A percentile compares a stretch with the other conserved stretches of the same genome.
Conservation (phyloP, 768 basidiomycete genomes). For the Lactarius tabidus region DNA sequence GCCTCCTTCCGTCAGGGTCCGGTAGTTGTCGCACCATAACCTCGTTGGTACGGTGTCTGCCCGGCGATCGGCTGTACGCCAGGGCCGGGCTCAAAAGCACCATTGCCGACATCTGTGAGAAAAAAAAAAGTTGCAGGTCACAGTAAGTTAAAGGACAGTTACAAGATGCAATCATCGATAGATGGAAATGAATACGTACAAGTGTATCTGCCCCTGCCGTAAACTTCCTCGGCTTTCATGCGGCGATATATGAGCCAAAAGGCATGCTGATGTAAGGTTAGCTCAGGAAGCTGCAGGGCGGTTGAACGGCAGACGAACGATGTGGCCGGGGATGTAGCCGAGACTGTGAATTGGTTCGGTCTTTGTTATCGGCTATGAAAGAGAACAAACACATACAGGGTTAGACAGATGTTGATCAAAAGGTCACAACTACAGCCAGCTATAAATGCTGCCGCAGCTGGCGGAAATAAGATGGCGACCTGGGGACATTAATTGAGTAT, state of each 20-base stretch:
- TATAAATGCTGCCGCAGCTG: slow-evolving; percentile 72
- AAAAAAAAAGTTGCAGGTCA: not conserved
- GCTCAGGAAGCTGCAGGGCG: too few species aligned
- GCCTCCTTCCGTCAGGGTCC: not conserved
- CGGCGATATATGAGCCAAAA: slow-evolving; percentile 91
- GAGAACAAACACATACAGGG: slow-evolving; percentile 47
- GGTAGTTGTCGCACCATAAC: slow-evolving; percentile 7
- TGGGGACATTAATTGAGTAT: slow-evolving; percentile 29
- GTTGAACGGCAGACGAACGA: slow-evolving; percentile 35
- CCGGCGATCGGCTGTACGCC: not conserved
- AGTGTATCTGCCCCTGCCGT: slow-evolving; percentile 69
- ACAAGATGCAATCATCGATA: not conserved
- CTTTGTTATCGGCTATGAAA: not conserved
- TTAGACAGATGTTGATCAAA: slow-evolving; percentile 77
- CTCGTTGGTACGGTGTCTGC: slow-evolving; percentile 11
- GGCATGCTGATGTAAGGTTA: slow-evolving; percentile 48
- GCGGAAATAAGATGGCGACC: slow-evolving; percentile 79
- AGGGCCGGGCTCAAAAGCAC: slow-evolving; percentile 22
- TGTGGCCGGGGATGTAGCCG: slow-evolving; percentile 68
- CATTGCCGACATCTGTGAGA: slow-evolving; percentile 33
- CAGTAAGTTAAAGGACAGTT: not conserved
- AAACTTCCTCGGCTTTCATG: slow-evolving; percentile 82
- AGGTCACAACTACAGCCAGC: slow-evolving; percentile 85
- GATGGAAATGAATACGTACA: slow-evolving; percentile 48
- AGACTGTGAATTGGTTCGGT: slow-evolving; percentile 41